These are phyloP conservation scores for Plasmopara viticola DNA, from an alignment of 352 stramenopile species.

Conservation along the genomic window DNA sequence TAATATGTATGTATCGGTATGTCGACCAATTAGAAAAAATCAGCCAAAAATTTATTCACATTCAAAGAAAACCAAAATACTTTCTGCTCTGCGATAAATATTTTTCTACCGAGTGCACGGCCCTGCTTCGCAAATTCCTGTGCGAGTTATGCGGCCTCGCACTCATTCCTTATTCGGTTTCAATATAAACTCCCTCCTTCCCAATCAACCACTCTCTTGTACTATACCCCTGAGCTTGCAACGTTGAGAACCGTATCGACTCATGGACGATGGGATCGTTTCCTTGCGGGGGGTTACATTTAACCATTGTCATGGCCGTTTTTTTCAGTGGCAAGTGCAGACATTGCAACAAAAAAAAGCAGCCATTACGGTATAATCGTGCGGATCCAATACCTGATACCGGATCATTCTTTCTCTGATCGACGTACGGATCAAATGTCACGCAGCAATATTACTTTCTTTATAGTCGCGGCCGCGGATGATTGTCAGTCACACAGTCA, in stretches of 20 bases:
- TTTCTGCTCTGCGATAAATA: too few relatives aligned
- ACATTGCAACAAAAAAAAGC: conserved; percentile 7
- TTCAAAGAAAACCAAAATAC: too few relatives aligned
- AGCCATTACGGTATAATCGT: conserved; percentile 8
- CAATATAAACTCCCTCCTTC: too few relatives aligned
- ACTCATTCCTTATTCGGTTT: too few relatives aligned
- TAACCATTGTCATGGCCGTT: not conserved
- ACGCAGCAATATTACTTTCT: not conserved
- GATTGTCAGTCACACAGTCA: too few relatives aligned
- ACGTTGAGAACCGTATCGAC: not conserved
- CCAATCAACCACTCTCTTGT: not conserved
- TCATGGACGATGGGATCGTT: not conserved
- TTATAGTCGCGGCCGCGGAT: conserved; percentile 8
- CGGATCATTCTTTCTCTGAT: conserved; percentile 5
- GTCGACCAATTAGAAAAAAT: too few relatives aligned
- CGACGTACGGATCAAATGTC: conserved; percentile 19
- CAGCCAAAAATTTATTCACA: too few relatives aligned
- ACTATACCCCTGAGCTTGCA: not conserved
- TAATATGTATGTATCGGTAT: too few relatives aligned
- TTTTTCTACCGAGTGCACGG: too few relatives aligned
- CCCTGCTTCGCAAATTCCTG: too few relatives aligned
- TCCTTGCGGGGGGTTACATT: not conserved
- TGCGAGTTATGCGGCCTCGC: too few relatives aligned
- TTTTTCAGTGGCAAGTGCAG: not conserved
- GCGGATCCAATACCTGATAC: conserved; percentile 4